These are phyloP conservation scores for Pythium pyrilobum DNA, from an alignment of 352 stramenopile species.

Conservation along the genomic window DNA sequence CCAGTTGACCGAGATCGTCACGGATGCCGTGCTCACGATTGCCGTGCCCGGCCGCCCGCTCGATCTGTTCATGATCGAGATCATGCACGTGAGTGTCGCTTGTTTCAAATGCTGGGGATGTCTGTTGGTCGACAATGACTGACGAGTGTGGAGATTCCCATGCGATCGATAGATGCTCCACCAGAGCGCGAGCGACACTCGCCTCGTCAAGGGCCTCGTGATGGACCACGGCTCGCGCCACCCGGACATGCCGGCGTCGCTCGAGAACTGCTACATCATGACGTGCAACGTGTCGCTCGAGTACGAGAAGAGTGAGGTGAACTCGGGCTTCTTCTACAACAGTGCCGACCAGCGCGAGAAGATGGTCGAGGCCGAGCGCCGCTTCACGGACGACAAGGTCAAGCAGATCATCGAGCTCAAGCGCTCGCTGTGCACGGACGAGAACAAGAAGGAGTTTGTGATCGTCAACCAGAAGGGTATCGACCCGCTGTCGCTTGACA, in stretches of 20 bases:
- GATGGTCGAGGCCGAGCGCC: conserved; percentile 93
- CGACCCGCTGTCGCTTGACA: conserved; percentile 98
- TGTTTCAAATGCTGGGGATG: too few species aligned
- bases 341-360: conserved; percentile 98
- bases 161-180: conserved; percentile 90
- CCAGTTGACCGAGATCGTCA: conserved; percentile 95
- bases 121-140: too few species aligned
- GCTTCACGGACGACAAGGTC: conserved; percentile 96
- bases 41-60: conserved; percentile 79
- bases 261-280: conserved; percentile 98
- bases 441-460: conserved; percentile 97
- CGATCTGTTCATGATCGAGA: conserved; percentile 99
- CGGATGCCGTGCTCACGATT: conserved; percentile 96
- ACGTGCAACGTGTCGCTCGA: conserved; percentile 99
- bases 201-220: conserved; percentile 94
- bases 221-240: conserved; percentile 98
- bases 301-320: conserved; percentile 99
- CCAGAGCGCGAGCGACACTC: conserved; percentile 92
- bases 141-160: neutral
- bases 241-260: conserved; percentile 97
- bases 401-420: conserved; percentile 99
- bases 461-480: conserved; percentile 99
- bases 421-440: conserved; percentile 92
- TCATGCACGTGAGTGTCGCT: conserved; percentile 89
- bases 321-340: conserved; percentile 98